phyloP scores from a whole-genome alignment of 225 moss, liverwort and hornwort genomes.

The Physcomitrellopsis africana region DNA sequence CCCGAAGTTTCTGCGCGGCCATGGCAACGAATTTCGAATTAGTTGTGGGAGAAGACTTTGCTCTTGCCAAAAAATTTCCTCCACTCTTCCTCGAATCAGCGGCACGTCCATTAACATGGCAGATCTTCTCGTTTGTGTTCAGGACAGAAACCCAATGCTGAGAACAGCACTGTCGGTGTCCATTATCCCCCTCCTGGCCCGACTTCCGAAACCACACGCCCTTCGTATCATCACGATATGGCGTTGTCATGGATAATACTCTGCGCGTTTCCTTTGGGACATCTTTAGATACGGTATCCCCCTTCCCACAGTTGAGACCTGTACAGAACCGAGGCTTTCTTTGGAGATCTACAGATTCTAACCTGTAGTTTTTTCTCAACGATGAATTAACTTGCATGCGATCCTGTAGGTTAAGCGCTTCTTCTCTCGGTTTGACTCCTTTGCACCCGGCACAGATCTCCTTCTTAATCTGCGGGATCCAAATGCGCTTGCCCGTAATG shows the following conservation, averaged over 20 bases:
- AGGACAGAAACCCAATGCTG: conserved; percentile 43
- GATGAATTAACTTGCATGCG: neutral
- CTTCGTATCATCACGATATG: conserved; percentile 29
- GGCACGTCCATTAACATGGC: conserved; percentile 2
- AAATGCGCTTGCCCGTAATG: neutral
- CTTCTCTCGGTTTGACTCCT: neutral
- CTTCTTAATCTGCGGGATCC: neutral
- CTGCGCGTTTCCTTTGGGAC: conserved; percentile 1
- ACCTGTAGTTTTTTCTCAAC: conserved; percentile 15
- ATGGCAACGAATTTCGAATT: conserved; percentile 6
- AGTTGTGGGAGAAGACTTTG: neutral
- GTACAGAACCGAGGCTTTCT: conserved; percentile 31
- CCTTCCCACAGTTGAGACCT: conserved; percentile 26
- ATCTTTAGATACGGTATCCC: conserved; percentile 9
- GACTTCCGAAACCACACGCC: conserved; percentile 38
- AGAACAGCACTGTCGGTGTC: conserved; percentile 35
- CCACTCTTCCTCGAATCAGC: no score
- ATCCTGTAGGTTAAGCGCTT: neutral
- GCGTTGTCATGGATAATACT: conserved; percentile 30
- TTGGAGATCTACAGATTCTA: conserved; percentile 18
- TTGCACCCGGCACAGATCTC: neutral
- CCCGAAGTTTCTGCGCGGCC: conserved; percentile 20
- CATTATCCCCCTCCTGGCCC: conserved; percentile 30
- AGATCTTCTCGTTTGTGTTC: conserved; percentile 20
- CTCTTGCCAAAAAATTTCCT: neutral